These are phyloP conservation scores for Melastoma malabathricum DNA, from an alignment of 345 rosid genomes.

Conservation along the genomic window DNA sequence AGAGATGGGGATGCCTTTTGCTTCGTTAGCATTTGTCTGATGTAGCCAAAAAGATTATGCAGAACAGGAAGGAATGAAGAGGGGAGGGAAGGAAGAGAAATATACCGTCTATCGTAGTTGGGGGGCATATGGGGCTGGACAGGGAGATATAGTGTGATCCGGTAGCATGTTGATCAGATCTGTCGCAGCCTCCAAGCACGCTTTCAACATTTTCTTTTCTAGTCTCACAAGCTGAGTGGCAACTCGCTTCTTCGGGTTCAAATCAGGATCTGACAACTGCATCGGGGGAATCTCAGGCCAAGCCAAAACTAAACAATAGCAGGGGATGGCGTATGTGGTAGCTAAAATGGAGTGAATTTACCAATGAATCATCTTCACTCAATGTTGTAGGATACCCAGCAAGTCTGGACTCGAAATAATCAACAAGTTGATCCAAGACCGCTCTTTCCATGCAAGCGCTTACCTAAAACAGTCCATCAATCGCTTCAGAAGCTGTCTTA, in stretches of 20 bases:
- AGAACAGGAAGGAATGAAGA: background rate
- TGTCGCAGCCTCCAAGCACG: slow-evolving; percentile 50
- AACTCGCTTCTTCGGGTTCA: slow-evolving; percentile 76
- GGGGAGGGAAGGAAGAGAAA: slow-evolving; percentile 8
- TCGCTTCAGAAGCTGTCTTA: too few relatives aligned
- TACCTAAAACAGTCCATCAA: slow-evolving; percentile 30
- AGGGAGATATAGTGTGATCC: slow-evolving; percentile 61
- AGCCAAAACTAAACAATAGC: slow-evolving; percentile 1
- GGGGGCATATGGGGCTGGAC: slow-evolving; percentile 86
- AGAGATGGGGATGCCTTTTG: too few relatives aligned
- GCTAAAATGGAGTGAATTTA: slow-evolving; percentile 13
- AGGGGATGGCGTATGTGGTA: slow-evolving; percentile 4
- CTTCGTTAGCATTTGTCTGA: too few relatives aligned
- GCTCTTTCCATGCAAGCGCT: slow-evolving; percentile 95
- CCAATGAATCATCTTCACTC: slow-evolving; percentile 70
- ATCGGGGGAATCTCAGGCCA: slow-evolving; percentile 3
- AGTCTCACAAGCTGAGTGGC: slow-evolving; percentile 77
- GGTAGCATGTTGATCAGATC: slow-evolving; percentile 64
- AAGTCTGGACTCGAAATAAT: slow-evolving; percentile 58
- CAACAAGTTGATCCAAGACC: slow-evolving; percentile 71
- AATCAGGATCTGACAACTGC: slow-evolving; percentile 60
- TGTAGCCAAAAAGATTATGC: too few relatives aligned
- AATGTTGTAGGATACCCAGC: slow-evolving; percentile 75
- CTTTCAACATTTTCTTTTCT: slow-evolving; percentile 83
- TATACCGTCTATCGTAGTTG: slow-evolving; percentile 45